A percentile compares a stretch with the other conserved stretches of the same genome.
Evolutionary conservation across 2,329 filamentous ascomycete genomes (phyloP).

Genomic region (Fusarium sp.): DNA sequence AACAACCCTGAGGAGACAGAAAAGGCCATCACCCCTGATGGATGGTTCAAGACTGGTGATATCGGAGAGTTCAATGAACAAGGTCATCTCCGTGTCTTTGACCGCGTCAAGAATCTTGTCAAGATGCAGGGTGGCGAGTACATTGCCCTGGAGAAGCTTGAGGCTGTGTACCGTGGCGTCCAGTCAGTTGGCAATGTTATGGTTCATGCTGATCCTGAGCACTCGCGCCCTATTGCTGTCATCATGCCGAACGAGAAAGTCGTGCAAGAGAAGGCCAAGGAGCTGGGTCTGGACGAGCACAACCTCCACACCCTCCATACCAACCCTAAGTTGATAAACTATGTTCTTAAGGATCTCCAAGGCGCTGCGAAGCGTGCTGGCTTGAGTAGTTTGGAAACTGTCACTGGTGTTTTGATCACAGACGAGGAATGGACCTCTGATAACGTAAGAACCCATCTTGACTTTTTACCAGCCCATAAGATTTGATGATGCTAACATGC

Average conservation of each 20-base stretch:
- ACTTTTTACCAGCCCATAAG: not conserved
- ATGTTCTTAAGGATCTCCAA: conserved; percentile 75
- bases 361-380: conserved; percentile 72
- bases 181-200: conserved; percentile 88
- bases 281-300: conserved; percentile 72
- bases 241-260: conserved; percentile 76
- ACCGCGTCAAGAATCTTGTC: conserved; percentile 97
- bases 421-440: conserved; percentile 90
- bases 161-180: conserved; percentile 86
- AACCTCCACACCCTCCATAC: conserved; percentile 76
- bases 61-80: conserved; percentile 87
- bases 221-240: conserved; percentile 83
- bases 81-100: conserved; percentile 87
- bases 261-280: conserved; percentile 68
- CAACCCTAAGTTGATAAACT: conserved; percentile 70
- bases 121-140: conserved; percentile 97
- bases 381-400: conserved; percentile 76
- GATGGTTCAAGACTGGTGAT: conserved; percentile 98
- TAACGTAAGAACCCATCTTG: conserved; percentile 70
- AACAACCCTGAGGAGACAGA: conserved; percentile 87
- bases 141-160: conserved; percentile 95
- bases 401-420: conserved; percentile 79
- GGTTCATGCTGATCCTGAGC: conserved; percentile 80
- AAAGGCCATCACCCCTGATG: conserved; percentile 81
- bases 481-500: conserved; percentile 33